Percentiles rank a stretch among this genome's conserved stretches.
Conservation (phyloP, 495 filamentous ascomycete species). For the Talaromyces thailandensis region DNA sequence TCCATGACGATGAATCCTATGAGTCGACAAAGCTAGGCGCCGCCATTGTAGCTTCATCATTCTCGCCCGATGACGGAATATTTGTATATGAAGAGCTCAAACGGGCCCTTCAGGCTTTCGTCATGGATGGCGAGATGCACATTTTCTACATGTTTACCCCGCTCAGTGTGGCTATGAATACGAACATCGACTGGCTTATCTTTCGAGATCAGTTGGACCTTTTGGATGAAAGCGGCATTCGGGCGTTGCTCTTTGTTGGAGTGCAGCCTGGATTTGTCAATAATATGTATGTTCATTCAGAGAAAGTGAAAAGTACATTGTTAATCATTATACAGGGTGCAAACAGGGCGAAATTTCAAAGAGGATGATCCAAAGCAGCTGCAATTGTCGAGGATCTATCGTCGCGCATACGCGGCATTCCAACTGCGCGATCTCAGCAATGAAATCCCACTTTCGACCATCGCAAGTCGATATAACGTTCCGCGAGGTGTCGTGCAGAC, state of each 20-base stretch:
- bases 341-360: slow-evolving; percentile 53
- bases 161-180: slow-evolving; percentile 37
- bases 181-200: slow-evolving; percentile 60
- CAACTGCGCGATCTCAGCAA: slow-evolving; percentile 79
- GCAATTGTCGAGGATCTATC: slow-evolving; percentile 54
- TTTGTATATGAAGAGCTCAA: slow-evolving; percentile 65
- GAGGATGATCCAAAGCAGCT: slow-evolving; percentile 54
- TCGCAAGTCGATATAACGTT: slow-evolving; percentile 61
- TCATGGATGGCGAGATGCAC: slow-evolving; percentile 81
- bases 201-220: slow-evolving; percentile 62
- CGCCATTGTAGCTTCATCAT: slow-evolving; percentile 63
- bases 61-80: slow-evolving; percentile 68
- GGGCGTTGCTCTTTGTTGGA: slow-evolving; percentile 61
- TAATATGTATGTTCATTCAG: slow-evolving; percentile 48
- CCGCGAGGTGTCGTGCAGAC: slow-evolving; percentile 65
- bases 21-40: slow-evolving; percentile 57
- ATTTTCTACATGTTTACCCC: slow-evolving; percentile 77
- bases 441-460: slow-evolving; percentile 60
- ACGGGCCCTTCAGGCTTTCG: slow-evolving; percentile 62
- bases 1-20: slow-evolving; percentile 38
- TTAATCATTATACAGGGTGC: slow-evolving; percentile 42
- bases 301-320: background rate
- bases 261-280: slow-evolving; percentile 63
- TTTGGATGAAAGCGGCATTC: slow-evolving; percentile 61
- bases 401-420: slow-evolving; percentile 70